Conservation (phyloP, 169 alveolate genomes). For the Hammondia hammondi region DNA sequence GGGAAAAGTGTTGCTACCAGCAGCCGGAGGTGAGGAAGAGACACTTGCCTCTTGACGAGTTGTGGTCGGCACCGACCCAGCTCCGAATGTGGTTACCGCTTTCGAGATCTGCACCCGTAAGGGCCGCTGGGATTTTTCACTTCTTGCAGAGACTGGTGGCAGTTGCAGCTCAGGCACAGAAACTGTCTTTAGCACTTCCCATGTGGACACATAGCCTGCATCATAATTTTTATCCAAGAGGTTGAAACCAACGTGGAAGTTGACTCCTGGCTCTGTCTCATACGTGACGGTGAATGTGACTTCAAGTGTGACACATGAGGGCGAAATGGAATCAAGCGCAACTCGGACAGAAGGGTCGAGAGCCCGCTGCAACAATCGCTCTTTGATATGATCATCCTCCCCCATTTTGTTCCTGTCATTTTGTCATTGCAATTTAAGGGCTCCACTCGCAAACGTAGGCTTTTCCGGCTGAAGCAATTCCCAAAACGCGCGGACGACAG, state of each 20-base stretch:
- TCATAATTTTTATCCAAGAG: slow-evolving; percentile 12
- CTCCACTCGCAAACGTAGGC: no score
- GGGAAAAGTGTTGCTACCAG: background rate
- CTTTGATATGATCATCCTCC: background rate
- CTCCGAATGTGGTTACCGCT: slow-evolving; percentile 15
- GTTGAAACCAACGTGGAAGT: background rate
- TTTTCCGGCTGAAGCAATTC: no score
- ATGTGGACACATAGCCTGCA: slow-evolving; percentile 11
- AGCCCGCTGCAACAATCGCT: slow-evolving; percentile 4
- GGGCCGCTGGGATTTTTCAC: background rate
- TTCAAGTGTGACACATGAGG: slow-evolving; percentile 9
- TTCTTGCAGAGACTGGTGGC: background rate
- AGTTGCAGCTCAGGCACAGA: background rate
- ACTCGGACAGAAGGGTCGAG: background rate
- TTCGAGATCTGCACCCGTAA: slow-evolving; percentile 29
- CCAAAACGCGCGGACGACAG: no score
- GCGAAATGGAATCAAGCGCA: background rate
- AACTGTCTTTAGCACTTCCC: background rate
- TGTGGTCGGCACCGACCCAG: background rate
- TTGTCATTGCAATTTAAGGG: background rate
- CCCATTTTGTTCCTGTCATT: background rate
- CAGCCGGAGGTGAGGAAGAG: background rate
- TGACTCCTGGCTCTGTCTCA: slow-evolving; percentile 11
- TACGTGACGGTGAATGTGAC: background rate
- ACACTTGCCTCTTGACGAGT: background rate